A percentile compares a stretch with the other conserved stretches of the same genome.
These are phyloP conservation scores for Botrytis sinoallii DNA, from an alignment of 2,329 filamentous ascomycete genomes.

Conservation along the genomic window DNA sequence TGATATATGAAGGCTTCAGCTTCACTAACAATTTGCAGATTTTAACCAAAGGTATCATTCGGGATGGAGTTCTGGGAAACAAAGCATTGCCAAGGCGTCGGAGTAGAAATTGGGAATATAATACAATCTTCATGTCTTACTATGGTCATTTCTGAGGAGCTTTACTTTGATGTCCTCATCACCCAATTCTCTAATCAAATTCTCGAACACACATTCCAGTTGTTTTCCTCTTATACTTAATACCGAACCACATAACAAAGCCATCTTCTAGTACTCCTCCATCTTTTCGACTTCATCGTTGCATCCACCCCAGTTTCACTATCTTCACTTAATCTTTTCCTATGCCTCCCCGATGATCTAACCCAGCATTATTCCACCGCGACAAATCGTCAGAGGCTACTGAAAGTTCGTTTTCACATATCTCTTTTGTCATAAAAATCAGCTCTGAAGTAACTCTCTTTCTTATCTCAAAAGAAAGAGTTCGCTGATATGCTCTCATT, in stretches of 20 bases:
- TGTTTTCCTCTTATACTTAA: not conserved
- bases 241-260: not conserved
- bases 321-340: not conserved
- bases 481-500: not conserved
- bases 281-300: not conserved
- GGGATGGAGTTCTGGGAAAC: conserved; percentile 19
- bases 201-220: not conserved
- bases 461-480: not conserved
- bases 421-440: not conserved
- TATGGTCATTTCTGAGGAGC: not conserved
- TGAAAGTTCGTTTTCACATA: not conserved
- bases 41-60: conserved; percentile 20
- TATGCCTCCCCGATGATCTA: not conserved
- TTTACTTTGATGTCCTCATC: not conserved
- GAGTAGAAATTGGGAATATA: conserved; percentile 17
- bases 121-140: conserved; percentile 16
- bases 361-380: not conserved
- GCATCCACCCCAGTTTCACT: not conserved
- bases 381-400: not conserved
- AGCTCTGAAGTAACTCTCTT: not conserved
- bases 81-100: conserved; percentile 20
- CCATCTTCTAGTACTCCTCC: not conserved
- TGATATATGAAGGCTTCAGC: not conserved
- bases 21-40: conserved; percentile 22
- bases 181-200: not conserved